These are phyloP conservation scores for Coriolopsis trogii DNA, from an alignment of 1,284 basidiomycete genomes.

Conservation along the genomic window DNA sequence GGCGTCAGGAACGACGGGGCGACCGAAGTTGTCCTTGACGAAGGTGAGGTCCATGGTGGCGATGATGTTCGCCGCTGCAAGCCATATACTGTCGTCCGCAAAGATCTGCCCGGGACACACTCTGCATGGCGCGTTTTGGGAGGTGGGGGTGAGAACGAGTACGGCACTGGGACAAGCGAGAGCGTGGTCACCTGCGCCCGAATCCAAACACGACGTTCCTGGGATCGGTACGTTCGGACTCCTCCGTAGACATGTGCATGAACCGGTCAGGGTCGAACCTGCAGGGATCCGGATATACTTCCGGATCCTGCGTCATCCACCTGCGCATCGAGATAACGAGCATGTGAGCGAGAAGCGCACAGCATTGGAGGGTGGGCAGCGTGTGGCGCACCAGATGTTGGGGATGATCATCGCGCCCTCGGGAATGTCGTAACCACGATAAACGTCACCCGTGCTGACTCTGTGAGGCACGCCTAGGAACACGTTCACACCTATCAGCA, in stretches of 20 bases:
- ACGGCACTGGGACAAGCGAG: not conserved
- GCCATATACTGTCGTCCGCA: conserved; percentile 26
- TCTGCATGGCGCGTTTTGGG: too few species aligned
- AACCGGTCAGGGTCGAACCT: conserved; percentile 29
- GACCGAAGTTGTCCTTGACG: conserved; percentile 19
- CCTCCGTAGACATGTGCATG: conserved; percentile 16
- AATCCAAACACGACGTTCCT: conserved; percentile 30
- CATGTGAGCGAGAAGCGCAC: not conserved
- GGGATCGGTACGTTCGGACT: conserved; percentile 17
- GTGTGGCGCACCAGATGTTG: conserved; percentile 28
- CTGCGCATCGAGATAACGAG: conserved; percentile 10
- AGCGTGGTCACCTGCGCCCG: conserved; percentile 26
- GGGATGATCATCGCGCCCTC: conserved; percentile 28
- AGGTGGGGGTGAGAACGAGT: not conserved
- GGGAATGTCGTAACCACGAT: conserved; percentile 26
- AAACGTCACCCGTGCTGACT: conserved; percentile 24
- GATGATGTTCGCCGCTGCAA: conserved; percentile 27
- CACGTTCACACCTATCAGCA: not conserved
- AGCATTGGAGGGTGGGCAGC: not conserved
- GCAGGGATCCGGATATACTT: conserved; percentile 24
- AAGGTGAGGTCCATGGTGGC: conserved; percentile 28
- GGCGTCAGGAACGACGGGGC: conserved; percentile 20
- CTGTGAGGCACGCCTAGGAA: conserved; percentile 30
- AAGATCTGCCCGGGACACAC: conserved; percentile 29
- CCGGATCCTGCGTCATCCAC: conserved; percentile 28